Percentiles rank a stretch among this genome's conserved stretches.
phyloP scores from a whole-genome alignment of 1,284 basidiomycete genomes.

The Golubevia sp. region DNA sequence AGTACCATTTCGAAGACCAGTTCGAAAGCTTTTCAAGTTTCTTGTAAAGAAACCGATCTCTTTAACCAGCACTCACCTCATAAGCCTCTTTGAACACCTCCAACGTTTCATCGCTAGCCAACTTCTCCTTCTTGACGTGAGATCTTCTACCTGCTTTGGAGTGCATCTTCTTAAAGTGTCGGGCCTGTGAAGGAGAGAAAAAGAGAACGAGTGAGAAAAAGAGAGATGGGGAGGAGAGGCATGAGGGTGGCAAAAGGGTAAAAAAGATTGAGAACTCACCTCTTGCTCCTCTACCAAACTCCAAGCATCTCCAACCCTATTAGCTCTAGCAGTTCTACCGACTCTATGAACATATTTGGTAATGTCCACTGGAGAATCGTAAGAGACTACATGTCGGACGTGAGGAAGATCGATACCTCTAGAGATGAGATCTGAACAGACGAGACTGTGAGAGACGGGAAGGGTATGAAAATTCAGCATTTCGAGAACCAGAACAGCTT shows the following conservation, averaged over 20 bases:
- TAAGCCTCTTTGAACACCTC: too few species aligned
- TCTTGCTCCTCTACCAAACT: constrained; percentile 94
- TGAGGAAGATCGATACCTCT: constrained; percentile 94
- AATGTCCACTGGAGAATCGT: constrained; percentile 95
- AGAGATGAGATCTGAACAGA: constrained; percentile 94
- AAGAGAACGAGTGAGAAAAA: background rate
- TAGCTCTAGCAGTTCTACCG: constrained; percentile 90
- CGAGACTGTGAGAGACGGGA: constrained; percentile 68
- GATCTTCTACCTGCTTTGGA: too few species aligned
- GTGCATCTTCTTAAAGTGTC: too few species aligned
- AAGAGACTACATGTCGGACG: constrained; percentile 88
- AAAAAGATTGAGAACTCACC: constrained; percentile 63
- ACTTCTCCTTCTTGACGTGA: too few species aligned
- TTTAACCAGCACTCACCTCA: too few species aligned
- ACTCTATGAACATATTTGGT: constrained; percentile 96
- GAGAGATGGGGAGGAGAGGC: background rate
- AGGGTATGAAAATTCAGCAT: background rate
- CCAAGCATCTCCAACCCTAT: constrained; percentile 84
- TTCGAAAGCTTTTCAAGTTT: too few species aligned
- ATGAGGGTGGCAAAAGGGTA: background rate
- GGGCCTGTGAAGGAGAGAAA: background rate
- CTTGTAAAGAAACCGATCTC: too few species aligned
- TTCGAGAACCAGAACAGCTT: too few species aligned
- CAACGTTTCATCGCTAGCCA: too few species aligned
- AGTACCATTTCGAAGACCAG: too few species aligned